Percentiles rank a stretch among this genome's conserved stretches.
Evolutionary conservation across 352 stramenopile genomes (phyloP).

Genomic region (Pythium dissimile): DNA sequence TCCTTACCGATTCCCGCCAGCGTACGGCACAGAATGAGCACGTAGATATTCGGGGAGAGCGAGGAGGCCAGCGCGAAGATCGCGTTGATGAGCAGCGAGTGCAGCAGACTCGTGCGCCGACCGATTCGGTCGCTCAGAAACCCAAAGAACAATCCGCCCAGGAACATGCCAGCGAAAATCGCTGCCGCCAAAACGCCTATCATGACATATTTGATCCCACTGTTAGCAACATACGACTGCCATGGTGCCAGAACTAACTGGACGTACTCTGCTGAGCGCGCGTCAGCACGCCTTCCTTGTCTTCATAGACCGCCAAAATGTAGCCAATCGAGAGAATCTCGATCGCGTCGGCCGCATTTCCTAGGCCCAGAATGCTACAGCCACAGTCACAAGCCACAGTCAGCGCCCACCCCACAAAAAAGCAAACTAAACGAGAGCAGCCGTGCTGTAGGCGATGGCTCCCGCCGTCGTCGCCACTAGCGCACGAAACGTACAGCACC

Average conservation of each 20-base stretch:
- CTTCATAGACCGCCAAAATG: constrained; percentile 83
- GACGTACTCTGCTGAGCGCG: constrained; percentile 48
- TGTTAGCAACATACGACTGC: not conserved
- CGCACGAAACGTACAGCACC: constrained; percentile 35
- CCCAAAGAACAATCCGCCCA: constrained; percentile 79
- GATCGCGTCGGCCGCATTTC: constrained; percentile 88
- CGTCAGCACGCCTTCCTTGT: constrained; percentile 60
- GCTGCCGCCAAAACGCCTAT: constrained; percentile 77
- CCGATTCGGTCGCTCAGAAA: constrained; percentile 75
- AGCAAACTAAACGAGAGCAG: not conserved
- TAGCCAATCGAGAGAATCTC: constrained; percentile 91
- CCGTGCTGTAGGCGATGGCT: not conserved
- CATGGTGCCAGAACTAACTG: not conserved
- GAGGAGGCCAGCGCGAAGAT: constrained; percentile 77
- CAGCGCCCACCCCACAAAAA: not conserved
- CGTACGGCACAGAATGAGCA: constrained; percentile 58
- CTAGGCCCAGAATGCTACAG: constrained; percentile 67
- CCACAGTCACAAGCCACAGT: not conserved
- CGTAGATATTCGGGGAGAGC: constrained; percentile 53
- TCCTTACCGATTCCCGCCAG: constrained; percentile 56
- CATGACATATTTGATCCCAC: not conserved
- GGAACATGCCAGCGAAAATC: constrained; percentile 90
- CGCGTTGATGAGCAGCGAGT: constrained; percentile 80
- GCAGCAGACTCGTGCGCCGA: constrained; percentile 60
- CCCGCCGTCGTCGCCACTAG: not conserved